Base-by-base conservation (phyloP, 2,329 filamentous ascomycete species). In the Neofusicoccum kwambonambiense region DNA sequence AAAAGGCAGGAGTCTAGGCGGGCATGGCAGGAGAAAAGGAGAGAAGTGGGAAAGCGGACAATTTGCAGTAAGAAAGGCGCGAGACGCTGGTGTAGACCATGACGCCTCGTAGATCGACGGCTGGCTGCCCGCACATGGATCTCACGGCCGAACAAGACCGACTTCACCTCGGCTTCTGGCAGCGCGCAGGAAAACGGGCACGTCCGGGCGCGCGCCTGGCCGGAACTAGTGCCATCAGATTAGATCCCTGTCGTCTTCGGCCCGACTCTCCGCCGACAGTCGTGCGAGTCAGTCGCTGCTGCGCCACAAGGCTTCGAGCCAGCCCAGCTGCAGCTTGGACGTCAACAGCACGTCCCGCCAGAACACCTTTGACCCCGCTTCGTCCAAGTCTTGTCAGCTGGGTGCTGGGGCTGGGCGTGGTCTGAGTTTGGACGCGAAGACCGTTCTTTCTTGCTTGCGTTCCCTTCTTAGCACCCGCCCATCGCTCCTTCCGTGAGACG, bases 101-200 rank as follows among this genome's bases (percentile, higher is more conserved):
- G 42, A 60, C 56, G 56, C 15, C 56, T 60, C 13, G 56, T 60
- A 39, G 56, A 60, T 60, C 56, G 56, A 47, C 56, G 56, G 56
- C 41, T 35, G 42, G 56, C 56, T 47, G 56, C 56, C 56, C 56
- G 56, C 56, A 60, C 56, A 60, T 60, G 56, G 61, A 54, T 39
- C 34, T 62, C 37, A 63, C 61, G 61, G 42, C 61, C 61, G 61
- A 63, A 47, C 17, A 51, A 19, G 61, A 52, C 60, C 60, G 60
- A 62, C 37, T 62, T 42, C 60, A 62, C 61, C 61, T 63, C 61
- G 61, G 61, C 61, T 60, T 39, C 41, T 58, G 54, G 39, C 54
- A 57, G 39, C 22, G 22, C 22, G 22, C 22, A 22, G 22, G 22
- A 52, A 37, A 37, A 19, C 27, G 27, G 27, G 27, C 27, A 31